phyloP scores from a whole-genome alignment of 768 basidiomycete genomes.

The Hysterangium stoloniferum region DNA sequence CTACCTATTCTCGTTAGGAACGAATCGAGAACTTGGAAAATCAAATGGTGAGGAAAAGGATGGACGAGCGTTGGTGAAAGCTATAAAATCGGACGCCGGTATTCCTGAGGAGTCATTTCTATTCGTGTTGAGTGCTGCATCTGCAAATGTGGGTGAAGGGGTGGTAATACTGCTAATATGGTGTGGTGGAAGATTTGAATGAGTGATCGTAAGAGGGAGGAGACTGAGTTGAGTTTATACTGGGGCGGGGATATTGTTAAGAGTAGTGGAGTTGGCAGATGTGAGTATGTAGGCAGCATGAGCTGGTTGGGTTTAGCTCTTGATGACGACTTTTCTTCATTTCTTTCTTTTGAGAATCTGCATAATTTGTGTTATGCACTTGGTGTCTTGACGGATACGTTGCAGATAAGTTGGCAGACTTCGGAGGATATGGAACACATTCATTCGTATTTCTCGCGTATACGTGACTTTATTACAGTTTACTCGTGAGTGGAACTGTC shows the following conservation, averaged over 20 bases:
- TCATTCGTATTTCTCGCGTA: constrained; percentile 41
- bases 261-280: constrained; percentile 68
- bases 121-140: constrained; percentile 30
- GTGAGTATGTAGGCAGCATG: too few species aligned
- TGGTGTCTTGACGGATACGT: constrained; percentile 63
- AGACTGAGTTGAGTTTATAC: constrained; percentile 37
- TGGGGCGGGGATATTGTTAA: constrained; percentile 65
- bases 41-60: constrained; percentile 16
- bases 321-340: neutral
- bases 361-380: constrained; percentile 73
- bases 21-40: too few species aligned
- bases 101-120: constrained; percentile 31
- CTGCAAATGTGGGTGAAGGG: constrained; percentile 6
- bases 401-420: constrained; percentile 85
- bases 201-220: too few species aligned
- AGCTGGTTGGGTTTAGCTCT: too few species aligned
- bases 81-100: constrained; percentile 35
- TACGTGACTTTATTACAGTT: neutral
- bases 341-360: constrained; percentile 51
- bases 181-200: too few species aligned
- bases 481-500: neutral
- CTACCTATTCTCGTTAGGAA: constrained; percentile 46
- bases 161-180: too few species aligned
- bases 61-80: constrained; percentile 37
- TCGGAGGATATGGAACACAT: constrained; percentile 91